Evolutionary conservation across 108 stramenopile species (phyloP).

Genomic region (Nannochloropsis salina): DNA sequence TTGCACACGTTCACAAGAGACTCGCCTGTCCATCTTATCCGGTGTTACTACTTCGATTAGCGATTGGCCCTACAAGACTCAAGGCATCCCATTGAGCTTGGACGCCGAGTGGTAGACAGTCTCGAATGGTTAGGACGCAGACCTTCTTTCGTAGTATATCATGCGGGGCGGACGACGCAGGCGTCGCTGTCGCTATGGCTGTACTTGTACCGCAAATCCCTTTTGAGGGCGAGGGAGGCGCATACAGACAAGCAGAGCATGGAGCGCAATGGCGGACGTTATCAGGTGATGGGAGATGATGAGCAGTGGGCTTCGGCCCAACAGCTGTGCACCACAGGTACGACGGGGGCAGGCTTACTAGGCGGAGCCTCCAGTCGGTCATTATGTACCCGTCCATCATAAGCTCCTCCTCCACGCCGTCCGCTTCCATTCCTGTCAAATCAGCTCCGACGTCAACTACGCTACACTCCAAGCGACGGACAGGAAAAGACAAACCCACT

Average conservation of each 20-base stretch:
- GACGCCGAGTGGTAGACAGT: not conserved
- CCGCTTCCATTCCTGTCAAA: not conserved
- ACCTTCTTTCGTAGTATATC: not conserved
- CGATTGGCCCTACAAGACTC: not conserved
- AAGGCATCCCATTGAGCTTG: slow-evolving; percentile 7
- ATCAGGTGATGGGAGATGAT: not conserved
- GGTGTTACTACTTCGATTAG: no score
- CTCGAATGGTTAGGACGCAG: not conserved
- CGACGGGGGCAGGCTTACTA: not conserved
- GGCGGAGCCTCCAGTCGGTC: not conserved
- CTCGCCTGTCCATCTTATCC: no score
- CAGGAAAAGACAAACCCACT: slow-evolving; percentile 38
- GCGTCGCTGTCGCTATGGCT: not conserved
- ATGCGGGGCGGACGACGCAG: not conserved
- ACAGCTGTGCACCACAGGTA: slow-evolving; percentile 16
- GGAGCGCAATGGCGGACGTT: no score
- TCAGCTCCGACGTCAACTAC: not conserved
- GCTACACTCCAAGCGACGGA: slow-evolving; percentile 37
- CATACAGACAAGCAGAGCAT: no score
- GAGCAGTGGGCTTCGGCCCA: not conserved
- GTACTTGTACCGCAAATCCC: not conserved
- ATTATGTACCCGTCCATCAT: slow-evolving; percentile 11
- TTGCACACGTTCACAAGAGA: no score
- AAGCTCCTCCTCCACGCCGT: not conserved
- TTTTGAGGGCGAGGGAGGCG: no score